Base-by-base conservation (phyloP, 1,139 yeast genomes). In the Geotrichum europaeum region DNA sequence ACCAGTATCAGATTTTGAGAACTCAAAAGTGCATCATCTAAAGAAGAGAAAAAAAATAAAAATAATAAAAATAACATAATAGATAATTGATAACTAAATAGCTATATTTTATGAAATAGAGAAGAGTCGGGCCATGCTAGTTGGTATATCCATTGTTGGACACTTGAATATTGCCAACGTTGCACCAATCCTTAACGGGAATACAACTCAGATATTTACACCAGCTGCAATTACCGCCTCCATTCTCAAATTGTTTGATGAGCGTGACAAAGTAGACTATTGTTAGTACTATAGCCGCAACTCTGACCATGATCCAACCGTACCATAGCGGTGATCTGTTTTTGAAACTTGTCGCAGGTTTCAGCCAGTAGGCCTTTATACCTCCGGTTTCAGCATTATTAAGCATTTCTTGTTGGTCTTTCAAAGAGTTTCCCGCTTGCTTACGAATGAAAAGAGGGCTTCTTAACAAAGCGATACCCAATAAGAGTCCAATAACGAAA, bases 151-250 rank as follows among this genome's bases (percentile, higher is more conserved):
- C 43, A 36, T 13, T 36, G 18, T 36, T 6, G n/a, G 65, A 53
- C 13, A 72, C 68, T 2, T 70, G 62, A 52, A 84, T 76, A 57
- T 80, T 76, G 4, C 89, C 89, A 53, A 75, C 72, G 57, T 84
- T 86, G 71, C 92, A 86, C 92, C 92, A 86, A 20, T 84, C 85
- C 63, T 83, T 79, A 10, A 86, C 87, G 0, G 92, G 92, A 28
- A 87, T 72, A 69, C 92, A 87, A 66, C 84, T 84, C 66, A 87
- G 77, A 69, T 86, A 86, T 70, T 85, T 85, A 75, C 92, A 87
- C 92, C 92, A 87, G 15, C 75, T 71, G 72, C 92, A 86, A 56
- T 78, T 73, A 7, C 79, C 78, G 2, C 79, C 76, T 3, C 79
- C 76, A 51, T 80, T 79, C 60, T 79, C 79, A 67, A 85, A 83